Evolutionary conservation across 805 yeast genomes (phyloP), one percentile per base, ranked within the genome.

Genomic region (Zygosaccharomyces siamensis): DNA sequence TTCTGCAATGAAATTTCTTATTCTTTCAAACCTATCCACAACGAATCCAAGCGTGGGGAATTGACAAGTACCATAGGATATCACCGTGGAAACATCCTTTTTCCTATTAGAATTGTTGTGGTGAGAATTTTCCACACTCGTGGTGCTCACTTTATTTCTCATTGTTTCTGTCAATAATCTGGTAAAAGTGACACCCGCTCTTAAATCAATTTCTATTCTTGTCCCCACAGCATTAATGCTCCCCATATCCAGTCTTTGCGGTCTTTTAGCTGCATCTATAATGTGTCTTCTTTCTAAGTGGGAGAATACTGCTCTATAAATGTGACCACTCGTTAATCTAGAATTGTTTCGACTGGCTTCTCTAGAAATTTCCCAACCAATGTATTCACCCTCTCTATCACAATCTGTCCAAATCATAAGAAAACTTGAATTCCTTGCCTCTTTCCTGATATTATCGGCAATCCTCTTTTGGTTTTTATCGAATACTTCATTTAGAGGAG

Each of bases 341-440:
- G 67, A 64, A 42, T 60, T 69, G 1, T 67, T 71, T 52, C 72
- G 73, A 43, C 64, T 62, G 0, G 96, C 97, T n/a, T 82, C 83
- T 46, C 81, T 75, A 31, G 79, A 74, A 12, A 95, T 80, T 59
- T 90, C 96, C 70, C 75, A 80, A 0, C 97, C 98, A 48, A 90
- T 90, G 65, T 81, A 85, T 64, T 90, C 98, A 1, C 98, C 98
- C 64, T 90, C 98, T 32, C 97, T 73, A 74, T 90, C 98, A 68
- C 99, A 93, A 75, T 93, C 99, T 0, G 99, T 93, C 98, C 99
- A 93, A 6, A 93, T 88, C 86, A 89, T 87, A 47, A 93, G 68
- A 35, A 71, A 70, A 45, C 80, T 78, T 4, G 87, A 78, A 16
- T 60, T 60, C 36, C 82, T 64, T 4, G 89, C 86, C 61, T 89